phyloP scores from a whole-genome alignment of 176 grass and related monocot genomes.

The Eragrostis nindensis region DNA sequence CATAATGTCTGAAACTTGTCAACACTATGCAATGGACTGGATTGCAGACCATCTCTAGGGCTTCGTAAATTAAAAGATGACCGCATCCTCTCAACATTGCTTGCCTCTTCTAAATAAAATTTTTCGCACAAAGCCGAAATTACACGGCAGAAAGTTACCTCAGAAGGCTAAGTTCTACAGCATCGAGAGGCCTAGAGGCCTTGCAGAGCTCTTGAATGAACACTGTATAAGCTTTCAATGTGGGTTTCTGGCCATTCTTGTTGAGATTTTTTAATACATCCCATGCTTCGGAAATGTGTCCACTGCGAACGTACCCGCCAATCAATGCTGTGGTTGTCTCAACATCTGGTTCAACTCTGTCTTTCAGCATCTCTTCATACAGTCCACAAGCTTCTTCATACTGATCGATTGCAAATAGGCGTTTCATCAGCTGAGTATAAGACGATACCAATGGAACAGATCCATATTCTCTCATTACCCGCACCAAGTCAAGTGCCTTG shows the following conservation, averaged over 20 bases:
- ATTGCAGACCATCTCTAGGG: constrained; percentile 32
- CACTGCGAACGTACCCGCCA: constrained; percentile 57
- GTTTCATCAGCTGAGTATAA: constrained; percentile 86
- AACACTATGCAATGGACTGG: constrained; percentile 14
- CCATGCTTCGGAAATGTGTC: constrained; percentile 73
- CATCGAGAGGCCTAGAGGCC: constrained; percentile 64
- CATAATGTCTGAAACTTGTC: constrained; percentile 7
- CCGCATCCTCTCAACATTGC: constrained; percentile 46
- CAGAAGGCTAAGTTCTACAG: constrained; percentile 58
- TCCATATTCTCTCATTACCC: constrained; percentile 59
- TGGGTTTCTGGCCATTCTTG: constrained; percentile 57
- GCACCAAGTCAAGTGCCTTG: constrained; percentile 61
- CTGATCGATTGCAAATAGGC: constrained; percentile 60
- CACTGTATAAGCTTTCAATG: constrained; percentile 69
- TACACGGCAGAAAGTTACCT: constrained; percentile 46
- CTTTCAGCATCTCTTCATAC: constrained; percentile 70
- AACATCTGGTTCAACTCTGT: constrained; percentile 64
- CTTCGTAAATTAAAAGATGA: constrained; percentile 42
- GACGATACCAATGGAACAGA: constrained; percentile 55
- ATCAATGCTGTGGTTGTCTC: constrained; percentile 62
- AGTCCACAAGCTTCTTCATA: constrained; percentile 61
- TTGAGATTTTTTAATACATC: constrained; percentile 53
- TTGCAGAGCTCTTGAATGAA: constrained; percentile 85
- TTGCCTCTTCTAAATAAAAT: constrained; percentile 56
- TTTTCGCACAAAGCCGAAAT: constrained; percentile 57